Conservation (phyloP, 2,329 filamentous ascomycete species). For the Ascocoryne sarcoides region DNA sequence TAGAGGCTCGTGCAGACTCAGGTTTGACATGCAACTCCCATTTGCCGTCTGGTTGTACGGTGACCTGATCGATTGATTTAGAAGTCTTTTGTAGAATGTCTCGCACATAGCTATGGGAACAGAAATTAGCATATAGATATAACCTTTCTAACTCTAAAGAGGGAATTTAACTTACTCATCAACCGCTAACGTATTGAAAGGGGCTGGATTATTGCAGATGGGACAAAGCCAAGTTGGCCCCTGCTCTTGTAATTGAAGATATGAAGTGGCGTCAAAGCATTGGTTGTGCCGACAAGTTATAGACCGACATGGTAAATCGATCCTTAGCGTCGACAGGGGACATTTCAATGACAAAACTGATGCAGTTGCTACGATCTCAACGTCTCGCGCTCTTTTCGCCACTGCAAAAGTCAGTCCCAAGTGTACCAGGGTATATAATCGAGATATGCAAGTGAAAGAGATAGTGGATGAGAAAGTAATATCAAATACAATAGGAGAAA, state of each 20-base stretch:
- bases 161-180: constrained; percentile 58
- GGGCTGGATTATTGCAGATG: constrained; percentile 76
- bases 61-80: constrained; percentile 69
- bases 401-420: constrained; percentile 45
- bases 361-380: constrained; percentile 83
- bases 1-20: constrained; percentile 11
- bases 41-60: constrained; percentile 75
- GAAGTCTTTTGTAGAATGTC: constrained; percentile 74
- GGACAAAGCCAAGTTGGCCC: constrained; percentile 96
- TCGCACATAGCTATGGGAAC: constrained; percentile 61
- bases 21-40: constrained; percentile 46
- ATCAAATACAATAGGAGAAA: too few relatives aligned
- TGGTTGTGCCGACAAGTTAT: constrained; percentile 78
- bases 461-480: too few relatives aligned
- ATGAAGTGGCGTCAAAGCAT: constrained; percentile 90
- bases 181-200: constrained; percentile 74
- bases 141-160: constrained; percentile 4
- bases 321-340: constrained; percentile 77
- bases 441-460: too few relatives aligned
- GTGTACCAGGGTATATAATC: too few relatives aligned
- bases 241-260: constrained; percentile 89
- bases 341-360: constrained; percentile 87
- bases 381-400: constrained; percentile 70
- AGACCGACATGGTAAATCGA: constrained; percentile 72
- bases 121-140: constrained; percentile 7